Evolutionary conservation across 2,329 filamentous ascomycete genomes (phyloP).

Genomic region (Teratosphaeriaceae sp.): DNA sequence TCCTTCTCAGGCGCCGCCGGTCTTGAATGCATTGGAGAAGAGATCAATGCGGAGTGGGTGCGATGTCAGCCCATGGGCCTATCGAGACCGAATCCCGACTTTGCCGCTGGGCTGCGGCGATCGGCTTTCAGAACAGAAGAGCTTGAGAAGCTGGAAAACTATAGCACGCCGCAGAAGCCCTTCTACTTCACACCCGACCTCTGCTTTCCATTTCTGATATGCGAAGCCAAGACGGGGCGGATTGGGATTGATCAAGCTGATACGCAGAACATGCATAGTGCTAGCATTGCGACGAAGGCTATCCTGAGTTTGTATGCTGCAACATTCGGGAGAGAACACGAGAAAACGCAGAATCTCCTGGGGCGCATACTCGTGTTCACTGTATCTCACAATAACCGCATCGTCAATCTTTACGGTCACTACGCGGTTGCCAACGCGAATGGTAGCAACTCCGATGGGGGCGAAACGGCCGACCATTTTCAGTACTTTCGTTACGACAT

Average conservation of each 20-base stretch:
- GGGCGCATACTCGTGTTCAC: slow-evolving; percentile 3
- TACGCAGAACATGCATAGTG: slow-evolving; percentile 4
- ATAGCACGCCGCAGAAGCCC: not conserved
- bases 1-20: not conserved
- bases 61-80: not conserved
- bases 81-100: not conserved
- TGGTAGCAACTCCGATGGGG: too few relatives aligned
- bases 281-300: slow-evolving; percentile 4
- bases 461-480: not conserved
- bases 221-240: slow-evolving; percentile 4
- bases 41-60: not conserved
- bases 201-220: slow-evolving; percentile 1
- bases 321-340: slow-evolving; percentile 1
- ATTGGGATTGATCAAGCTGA: not conserved
- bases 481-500: slow-evolving; percentile 1
- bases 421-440: slow-evolving; percentile 1
- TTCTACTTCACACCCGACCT: slow-evolving; percentile 2
- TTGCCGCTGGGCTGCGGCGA: not conserved
- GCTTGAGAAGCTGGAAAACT: not conserved
- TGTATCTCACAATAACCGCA: not conserved
- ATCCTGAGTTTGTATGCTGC: slow-evolving; percentile 1
- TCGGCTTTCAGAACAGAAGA: not conserved
- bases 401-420: slow-evolving; percentile 1
- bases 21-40: not conserved
- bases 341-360: slow-evolving; percentile 1